Conservation (phyloP, 257 asterid genomes). For the Capsicum rhomboideum region DNA sequence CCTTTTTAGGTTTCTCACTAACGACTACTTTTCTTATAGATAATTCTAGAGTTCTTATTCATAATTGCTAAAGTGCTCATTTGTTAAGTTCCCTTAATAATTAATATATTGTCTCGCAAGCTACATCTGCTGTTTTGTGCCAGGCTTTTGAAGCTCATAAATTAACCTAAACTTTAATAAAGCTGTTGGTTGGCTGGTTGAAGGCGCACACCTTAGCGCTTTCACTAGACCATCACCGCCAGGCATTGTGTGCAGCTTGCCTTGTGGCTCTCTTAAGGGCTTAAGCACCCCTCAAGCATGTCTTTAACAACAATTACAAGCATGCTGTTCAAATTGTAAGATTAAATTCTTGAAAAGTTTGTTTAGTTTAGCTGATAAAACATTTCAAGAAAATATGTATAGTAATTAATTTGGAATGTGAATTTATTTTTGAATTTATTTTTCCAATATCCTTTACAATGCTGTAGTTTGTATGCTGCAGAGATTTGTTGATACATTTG, state of each 20-base stretch:
- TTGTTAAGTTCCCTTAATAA: background rate
- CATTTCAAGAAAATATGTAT: background rate
- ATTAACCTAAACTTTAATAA: background rate
- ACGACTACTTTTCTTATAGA: background rate
- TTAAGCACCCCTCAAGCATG: background rate
- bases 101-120: background rate
- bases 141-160: background rate
- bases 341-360: background rate
- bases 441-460: slow-evolving; percentile 2
- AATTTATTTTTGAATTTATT: background rate
- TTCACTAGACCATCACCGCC: background rate
- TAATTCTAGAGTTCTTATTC: background rate
- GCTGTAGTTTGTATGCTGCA: background rate
- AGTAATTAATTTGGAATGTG: background rate
- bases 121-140: background rate
- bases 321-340: background rate
- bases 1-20: background rate
- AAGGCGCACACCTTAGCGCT: background rate
- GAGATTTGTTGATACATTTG: slow-evolving; percentile 2
- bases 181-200: background rate
- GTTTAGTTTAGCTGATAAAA: background rate
- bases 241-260: background rate
- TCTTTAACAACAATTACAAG: background rate
- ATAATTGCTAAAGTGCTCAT: background rate
- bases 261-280: background rate